These are phyloP conservation scores for Pisolithus albus DNA, from an alignment of 768 basidiomycete species.

Conservation along the genomic window DNA sequence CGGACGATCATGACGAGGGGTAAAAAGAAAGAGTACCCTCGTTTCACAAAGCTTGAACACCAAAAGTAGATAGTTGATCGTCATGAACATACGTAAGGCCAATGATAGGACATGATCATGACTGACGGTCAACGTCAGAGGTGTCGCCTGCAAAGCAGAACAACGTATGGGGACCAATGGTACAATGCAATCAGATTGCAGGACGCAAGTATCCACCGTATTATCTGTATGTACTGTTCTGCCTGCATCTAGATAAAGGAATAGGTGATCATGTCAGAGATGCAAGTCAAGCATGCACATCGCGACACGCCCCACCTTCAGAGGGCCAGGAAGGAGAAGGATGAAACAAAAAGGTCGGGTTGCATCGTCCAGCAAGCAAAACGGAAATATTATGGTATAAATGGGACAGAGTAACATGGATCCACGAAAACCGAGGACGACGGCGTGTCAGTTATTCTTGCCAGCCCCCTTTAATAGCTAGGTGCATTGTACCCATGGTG, in stretches of 20 bases:
- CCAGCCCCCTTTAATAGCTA: constrained; percentile 15
- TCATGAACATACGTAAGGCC: not conserved
- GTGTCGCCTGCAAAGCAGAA: too few relatives aligned
- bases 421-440: not conserved
- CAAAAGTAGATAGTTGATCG: not conserved
- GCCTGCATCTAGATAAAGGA: not conserved
- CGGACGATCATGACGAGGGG: constrained; percentile 7
- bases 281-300: not conserved
- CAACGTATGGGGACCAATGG: not conserved
- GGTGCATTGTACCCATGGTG: constrained; percentile 37
- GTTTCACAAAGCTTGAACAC: not conserved
- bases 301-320: not conserved
- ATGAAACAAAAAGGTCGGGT: constrained; percentile 1
- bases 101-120: not conserved
- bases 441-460: not conserved
- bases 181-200: not conserved
- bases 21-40: not conserved
- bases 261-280: not conserved
- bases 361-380: constrained; percentile 31
- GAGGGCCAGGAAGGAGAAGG: not conserved
- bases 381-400: not conserved
- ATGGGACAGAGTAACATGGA: not conserved
- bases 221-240: not conserved
- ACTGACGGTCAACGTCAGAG: not conserved
- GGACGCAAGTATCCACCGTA: not conserved